Conservation (phyloP, 495 filamentous ascomycete species). For the Aspergillus olivimuriae region DNA sequence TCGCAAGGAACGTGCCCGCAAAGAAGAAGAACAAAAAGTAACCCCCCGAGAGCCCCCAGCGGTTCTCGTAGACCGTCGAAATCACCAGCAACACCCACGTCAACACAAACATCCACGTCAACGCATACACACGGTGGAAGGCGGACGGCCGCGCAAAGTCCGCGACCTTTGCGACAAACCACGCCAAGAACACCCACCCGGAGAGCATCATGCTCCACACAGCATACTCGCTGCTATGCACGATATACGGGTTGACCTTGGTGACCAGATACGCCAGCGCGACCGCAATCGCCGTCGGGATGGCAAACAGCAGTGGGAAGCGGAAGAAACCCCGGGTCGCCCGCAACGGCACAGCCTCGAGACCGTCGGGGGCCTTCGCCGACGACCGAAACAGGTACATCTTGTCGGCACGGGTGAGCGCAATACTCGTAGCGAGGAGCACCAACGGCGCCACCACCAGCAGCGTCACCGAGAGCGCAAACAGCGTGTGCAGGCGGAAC, state of each 20-base stretch:
- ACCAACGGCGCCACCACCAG: constrained; percentile 70
- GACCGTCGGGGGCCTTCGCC: constrained; percentile 49
- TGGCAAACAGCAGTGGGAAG: constrained; percentile 68
- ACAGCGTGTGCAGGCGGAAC: constrained; percentile 71
- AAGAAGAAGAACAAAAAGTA: constrained; percentile 84
- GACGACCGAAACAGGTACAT: constrained; percentile 74
- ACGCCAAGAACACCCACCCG: constrained; percentile 71
- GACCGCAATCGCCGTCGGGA: constrained; percentile 63
- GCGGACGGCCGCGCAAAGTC: constrained; percentile 82
- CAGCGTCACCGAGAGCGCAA: constrained; percentile 78
- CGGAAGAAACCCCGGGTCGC: constrained; percentile 79
- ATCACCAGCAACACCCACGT: constrained; percentile 67
- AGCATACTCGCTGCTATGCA: constrained; percentile 79
- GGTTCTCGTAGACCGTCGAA: constrained; percentile 67
- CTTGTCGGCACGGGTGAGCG: constrained; percentile 60
- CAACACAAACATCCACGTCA: constrained; percentile 75
- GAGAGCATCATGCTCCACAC: constrained; percentile 84
- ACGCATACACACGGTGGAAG: constrained; percentile 71
- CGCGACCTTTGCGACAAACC: constrained; percentile 77
- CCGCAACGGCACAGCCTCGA: constrained; percentile 56
- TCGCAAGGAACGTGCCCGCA: constrained; percentile 65
- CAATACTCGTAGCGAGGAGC: constrained; percentile 59
- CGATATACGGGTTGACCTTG: constrained; percentile 79
- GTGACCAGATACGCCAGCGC: constrained; percentile 68
- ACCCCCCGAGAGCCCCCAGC: constrained; percentile 62